A percentile compares a stretch with the other conserved stretches of the same genome.
Conservation (phyloP, 2,329 filamentous ascomycete species). For the Diplodia scrobiculata region DNA sequence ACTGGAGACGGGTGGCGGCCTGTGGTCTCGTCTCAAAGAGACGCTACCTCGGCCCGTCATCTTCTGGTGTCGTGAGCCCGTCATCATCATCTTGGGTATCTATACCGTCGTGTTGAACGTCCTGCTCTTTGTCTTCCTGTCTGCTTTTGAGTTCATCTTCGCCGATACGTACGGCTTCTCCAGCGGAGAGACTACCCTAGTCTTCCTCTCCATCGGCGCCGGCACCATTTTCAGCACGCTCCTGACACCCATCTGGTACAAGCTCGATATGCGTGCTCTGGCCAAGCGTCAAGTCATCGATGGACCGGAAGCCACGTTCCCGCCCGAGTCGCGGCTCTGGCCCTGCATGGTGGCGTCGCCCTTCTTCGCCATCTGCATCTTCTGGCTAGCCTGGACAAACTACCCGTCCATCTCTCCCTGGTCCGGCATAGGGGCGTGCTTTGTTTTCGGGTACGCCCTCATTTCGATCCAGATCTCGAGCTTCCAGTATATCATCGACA, state of each 20-base stretch:
- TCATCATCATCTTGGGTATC: slow-evolving; percentile 35
- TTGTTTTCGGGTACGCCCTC: slow-evolving; percentile 46
- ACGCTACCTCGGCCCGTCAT: slow-evolving; percentile 20
- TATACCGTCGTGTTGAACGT: slow-evolving; percentile 27
- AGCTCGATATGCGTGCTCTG: slow-evolving; percentile 31
- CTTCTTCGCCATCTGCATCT: slow-evolving; percentile 51
- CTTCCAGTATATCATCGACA: slow-evolving; percentile 45
- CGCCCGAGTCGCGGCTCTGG: slow-evolving; percentile 43
- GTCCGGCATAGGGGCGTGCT: slow-evolving; percentile 35
- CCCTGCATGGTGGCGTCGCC: slow-evolving; percentile 50
- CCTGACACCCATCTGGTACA: slow-evolving; percentile 43
- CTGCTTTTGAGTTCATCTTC: slow-evolving; percentile 34
- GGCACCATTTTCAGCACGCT: slow-evolving; percentile 45
- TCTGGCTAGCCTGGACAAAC: slow-evolving; percentile 57
- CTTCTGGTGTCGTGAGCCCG: slow-evolving; percentile 36
- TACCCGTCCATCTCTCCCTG: slow-evolving; percentile 50
- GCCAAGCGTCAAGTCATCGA: slow-evolving; percentile 34
- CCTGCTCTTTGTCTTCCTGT: slow-evolving; percentile 26
- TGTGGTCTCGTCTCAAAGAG: slow-evolving; percentile 17
- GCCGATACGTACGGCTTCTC: slow-evolving; percentile 48
- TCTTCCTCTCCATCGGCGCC: slow-evolving; percentile 51
- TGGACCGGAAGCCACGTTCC: slow-evolving; percentile 20
- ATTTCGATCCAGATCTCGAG: slow-evolving; percentile 50
- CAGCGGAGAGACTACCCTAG: slow-evolving; percentile 49
- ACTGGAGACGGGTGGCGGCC: slow-evolving; percentile 29